Base-by-base conservation (phyloP, 495 filamentous ascomycete genomes). In the Tuber magnatum region DNA sequence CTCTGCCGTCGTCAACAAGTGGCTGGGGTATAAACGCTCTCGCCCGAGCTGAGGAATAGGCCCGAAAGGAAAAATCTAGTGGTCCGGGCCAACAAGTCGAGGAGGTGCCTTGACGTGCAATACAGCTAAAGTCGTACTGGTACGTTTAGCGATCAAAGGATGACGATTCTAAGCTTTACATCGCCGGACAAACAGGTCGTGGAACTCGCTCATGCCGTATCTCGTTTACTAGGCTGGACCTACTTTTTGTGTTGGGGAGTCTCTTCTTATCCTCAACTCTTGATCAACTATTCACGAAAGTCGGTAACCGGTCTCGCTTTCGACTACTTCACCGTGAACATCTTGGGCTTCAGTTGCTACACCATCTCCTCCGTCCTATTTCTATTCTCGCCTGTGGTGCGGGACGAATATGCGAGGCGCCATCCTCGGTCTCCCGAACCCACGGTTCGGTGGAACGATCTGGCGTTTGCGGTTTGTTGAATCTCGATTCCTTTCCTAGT, bases 211-310 rank as follows among this genome's bases (percentile, higher is more conserved):
- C 71, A 68, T 12, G 73, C 72, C n/a, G 41, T 88, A 16, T 90
- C 89, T n/a, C 82, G 80, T 74, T 22, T 87, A 0, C 86, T 89
- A 69, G 89, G 89, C 77, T 89, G 88, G 87, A 74, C 86, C 73
- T 90, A 90, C 84, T 89, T 89, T 74, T 72, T 90, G n/a, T 88
- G 87, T 81, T 96, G 94, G 94, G 92, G 91, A 1, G 82, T 91
- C 56, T 97, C 93, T 20, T 98, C 97, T 85, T 99, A 97, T 82
- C 94, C 96, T 2, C 95, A 98, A 80, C 88, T 91, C 1, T 83
- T 94, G 56, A 87, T 89, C 74, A 99, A 97, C 86, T 90, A 86
- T 82, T 86, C 84, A 42, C 89, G 93, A 32, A 86, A 87, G 39
- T 91, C 93, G 5, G 97, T 94, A 6, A 87, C 88, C 7, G 95